A percentile compares a stretch with the other conserved stretches of the same genome.
Evolutionary conservation across 371 early-diverging fungal species (phyloP).

Genomic region (Dichotomocladium elegans): DNA sequence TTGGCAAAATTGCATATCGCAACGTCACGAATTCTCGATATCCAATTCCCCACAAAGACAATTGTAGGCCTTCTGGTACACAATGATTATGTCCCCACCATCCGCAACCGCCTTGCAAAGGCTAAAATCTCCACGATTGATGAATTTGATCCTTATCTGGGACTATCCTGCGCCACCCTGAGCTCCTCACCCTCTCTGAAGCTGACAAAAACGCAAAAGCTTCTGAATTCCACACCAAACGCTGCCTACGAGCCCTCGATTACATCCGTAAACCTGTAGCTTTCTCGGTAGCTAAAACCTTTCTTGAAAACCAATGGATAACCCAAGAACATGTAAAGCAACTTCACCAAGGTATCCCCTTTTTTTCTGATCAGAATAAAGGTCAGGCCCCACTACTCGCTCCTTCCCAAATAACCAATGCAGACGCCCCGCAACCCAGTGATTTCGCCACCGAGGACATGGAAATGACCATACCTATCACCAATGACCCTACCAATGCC

Average conservation of each 20-base stretch:
- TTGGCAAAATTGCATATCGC: too few species aligned
- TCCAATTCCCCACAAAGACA: conserved; percentile 4
- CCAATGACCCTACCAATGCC: too few species aligned
- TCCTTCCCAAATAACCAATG: too few species aligned
- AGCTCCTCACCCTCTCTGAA: not conserved
- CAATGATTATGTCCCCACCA: conserved; percentile 5
- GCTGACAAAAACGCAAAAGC: not conserved
- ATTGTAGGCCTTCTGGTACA: conserved; percentile 1
- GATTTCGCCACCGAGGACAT: too few species aligned
- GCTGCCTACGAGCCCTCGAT: not conserved
- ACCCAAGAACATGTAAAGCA: too few species aligned
- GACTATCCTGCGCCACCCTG: not conserved
- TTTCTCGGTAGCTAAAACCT: not conserved
- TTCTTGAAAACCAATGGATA: not conserved
- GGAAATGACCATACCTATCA: too few species aligned
- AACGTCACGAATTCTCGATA: conserved; percentile 8
- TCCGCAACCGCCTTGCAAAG: not conserved
- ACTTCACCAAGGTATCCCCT: too few species aligned
- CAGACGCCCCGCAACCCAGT: too few species aligned
- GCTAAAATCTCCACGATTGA: not conserved
- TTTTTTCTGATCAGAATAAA: too few species aligned
- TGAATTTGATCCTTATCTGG: not conserved
- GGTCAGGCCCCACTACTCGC: too few species aligned
- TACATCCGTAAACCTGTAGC: not conserved
- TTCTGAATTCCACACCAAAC: not conserved